Conservation (phyloP, 805 yeast genomes). For the Schwanniomyces polymorphus region DNA sequence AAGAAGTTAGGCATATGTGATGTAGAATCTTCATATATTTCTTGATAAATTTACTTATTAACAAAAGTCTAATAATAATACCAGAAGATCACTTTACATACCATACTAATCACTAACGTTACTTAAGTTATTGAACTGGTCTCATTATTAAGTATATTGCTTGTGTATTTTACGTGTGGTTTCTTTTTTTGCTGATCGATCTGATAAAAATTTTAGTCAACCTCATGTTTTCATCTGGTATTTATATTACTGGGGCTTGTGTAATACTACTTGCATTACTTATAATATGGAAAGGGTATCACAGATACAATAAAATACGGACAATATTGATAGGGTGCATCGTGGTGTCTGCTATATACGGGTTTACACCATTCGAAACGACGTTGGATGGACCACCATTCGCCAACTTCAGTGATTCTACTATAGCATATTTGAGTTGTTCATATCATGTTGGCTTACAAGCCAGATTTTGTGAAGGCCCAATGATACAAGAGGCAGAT, state of each 20-base stretch:
- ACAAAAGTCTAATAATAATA: background rate
- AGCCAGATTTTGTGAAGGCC: conserved; percentile 20
- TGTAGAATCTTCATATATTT: background rate
- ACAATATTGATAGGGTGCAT: conserved; percentile 7
- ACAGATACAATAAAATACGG: conserved; percentile 3
- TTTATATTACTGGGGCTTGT: background rate
- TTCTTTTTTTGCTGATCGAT: conserved; percentile 5
- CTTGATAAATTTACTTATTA: background rate
- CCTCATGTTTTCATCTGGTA: background rate
- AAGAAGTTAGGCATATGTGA: background rate
- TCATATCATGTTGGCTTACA: conserved; percentile 18
- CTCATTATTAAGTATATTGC: too few relatives aligned
- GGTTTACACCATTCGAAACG: conserved; percentile 20
- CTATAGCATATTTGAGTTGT: conserved; percentile 33
- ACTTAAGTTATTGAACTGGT: too few relatives aligned
- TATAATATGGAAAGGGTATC: conserved; percentile 2
- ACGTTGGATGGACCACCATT: conserved; percentile 32
- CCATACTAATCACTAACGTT: too few relatives aligned
- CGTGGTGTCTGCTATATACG: conserved; percentile 10
- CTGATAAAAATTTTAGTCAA: conserved; percentile 3
- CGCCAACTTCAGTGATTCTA: conserved; percentile 23
- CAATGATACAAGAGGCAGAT: conserved; percentile 2
- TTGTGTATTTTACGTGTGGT: background rate
- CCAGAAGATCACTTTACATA: background rate
- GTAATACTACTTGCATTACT: background rate